These are phyloP conservation scores for Eucalyptus polyanthemos DNA, from an alignment of 345 rosid species.

Conservation along the genomic window DNA sequence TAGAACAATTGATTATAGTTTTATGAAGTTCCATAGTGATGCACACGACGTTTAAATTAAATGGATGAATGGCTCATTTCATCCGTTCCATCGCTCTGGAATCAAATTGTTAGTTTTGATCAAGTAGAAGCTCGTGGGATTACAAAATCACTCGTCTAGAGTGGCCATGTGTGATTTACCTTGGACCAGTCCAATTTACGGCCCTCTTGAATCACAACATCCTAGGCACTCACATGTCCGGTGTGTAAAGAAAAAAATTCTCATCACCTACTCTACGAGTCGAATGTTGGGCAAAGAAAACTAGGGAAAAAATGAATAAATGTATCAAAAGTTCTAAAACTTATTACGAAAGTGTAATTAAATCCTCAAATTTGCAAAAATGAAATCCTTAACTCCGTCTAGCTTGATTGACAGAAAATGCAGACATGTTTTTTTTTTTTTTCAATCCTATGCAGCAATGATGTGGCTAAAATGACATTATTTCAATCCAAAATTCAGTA, in stretches of 20 bases:
- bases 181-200: neutral
- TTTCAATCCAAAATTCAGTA: too few relatives aligned
- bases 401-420: too few relatives aligned
- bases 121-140: neutral
- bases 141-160: neutral
- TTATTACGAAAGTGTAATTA: too few relatives aligned
- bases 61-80: neutral
- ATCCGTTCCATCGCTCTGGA: neutral
- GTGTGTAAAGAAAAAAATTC: neutral
- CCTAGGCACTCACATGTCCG: neutral
- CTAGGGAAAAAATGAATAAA: accelerated
- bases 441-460: too few relatives aligned
- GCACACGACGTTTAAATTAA: too few relatives aligned
- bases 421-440: too few relatives aligned
- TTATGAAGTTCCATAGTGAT: too few relatives aligned
- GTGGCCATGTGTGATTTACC: neutral
- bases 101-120: neutral
- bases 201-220: neutral
- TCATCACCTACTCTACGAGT: accelerated
- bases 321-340: too few relatives aligned
- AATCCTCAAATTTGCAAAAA: too few relatives aligned
- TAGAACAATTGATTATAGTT: too few relatives aligned
- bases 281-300: too few relatives aligned
- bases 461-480: too few relatives aligned
- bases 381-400: accelerated